phyloP scores from a whole-genome alignment of 371 early-diverging fungal genomes.

The Mucor ambiguus region DNA sequence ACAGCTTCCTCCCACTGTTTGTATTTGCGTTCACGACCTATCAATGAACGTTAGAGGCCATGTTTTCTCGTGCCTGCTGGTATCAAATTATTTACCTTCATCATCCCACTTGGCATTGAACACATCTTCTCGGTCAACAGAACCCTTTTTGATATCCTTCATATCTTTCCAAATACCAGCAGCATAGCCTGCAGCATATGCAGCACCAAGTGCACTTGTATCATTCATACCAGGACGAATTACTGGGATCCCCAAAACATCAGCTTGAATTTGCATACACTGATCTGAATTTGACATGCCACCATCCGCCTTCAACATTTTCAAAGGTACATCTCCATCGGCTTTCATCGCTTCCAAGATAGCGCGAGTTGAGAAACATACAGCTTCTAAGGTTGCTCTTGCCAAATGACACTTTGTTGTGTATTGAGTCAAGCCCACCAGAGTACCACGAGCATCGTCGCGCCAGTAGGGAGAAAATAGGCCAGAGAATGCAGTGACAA shows the following conservation, averaged over 20 bases:
- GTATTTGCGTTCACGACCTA: constrained; percentile 62
- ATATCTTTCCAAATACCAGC: constrained; percentile 73
- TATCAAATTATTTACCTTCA: constrained; percentile 32
- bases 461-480: constrained; percentile 97
- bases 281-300: constrained; percentile 90
- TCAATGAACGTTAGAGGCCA: constrained; percentile 51
- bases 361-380: constrained; percentile 88
- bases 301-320: constrained; percentile 86
- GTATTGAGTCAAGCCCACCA: constrained; percentile 90
- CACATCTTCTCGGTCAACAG: constrained; percentile 32
- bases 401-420: constrained; percentile 86
- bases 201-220: constrained; percentile 93
- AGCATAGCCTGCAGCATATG: constrained; percentile 89
- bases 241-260: constrained; percentile 75
- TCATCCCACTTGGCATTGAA: constrained; percentile 51
- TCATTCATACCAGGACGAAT: constrained; percentile 87
- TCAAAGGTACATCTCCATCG: constrained; percentile 62
- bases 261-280: constrained; percentile 92
- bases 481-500: constrained; percentile 95
- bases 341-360: constrained; percentile 90
- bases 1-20: constrained; percentile 84
- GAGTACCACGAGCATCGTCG: constrained; percentile 87
- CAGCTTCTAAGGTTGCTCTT: constrained; percentile 88
- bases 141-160: constrained; percentile 34
- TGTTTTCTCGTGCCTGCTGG: not conserved